Percentiles rank a stretch among this genome's conserved stretches.
Conservation (phyloP, 371 early-diverging fungal genomes). For the Mucor mucedo region DNA sequence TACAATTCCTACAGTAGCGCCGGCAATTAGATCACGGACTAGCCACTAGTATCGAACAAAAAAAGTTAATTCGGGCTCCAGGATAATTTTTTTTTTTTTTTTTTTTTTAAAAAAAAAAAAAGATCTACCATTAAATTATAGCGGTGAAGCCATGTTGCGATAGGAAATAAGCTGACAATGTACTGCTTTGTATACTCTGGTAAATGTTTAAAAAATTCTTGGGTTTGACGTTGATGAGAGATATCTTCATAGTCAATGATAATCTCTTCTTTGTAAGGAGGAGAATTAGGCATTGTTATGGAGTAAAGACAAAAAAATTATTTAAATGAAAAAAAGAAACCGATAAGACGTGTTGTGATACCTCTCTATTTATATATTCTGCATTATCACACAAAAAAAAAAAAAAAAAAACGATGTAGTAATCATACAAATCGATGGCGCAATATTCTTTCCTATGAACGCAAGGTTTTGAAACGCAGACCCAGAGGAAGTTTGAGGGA, state of each 20-base stretch:
- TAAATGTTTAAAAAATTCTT: conserved; percentile 28
- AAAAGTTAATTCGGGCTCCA: background rate
- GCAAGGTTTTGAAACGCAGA: conserved; percentile 17
- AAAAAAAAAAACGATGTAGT: conserved; percentile 1
- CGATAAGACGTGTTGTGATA: background rate
- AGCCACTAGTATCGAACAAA: conserved; percentile 66
- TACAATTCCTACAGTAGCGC: conserved; percentile 87
- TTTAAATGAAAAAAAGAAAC: background rate
- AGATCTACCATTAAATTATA: conserved; percentile 72
- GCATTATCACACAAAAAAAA: background rate
- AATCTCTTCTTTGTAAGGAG: conserved; percentile 19
- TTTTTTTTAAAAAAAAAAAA: conserved; percentile 29
- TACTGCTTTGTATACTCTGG: conserved; percentile 41
- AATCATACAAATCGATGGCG: conserved; percentile 25
- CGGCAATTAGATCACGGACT: conserved; percentile 85
- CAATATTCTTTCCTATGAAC: conserved; percentile 10
- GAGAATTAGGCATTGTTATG: conserved; percentile 1
- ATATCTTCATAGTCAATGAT: conserved; percentile 43
- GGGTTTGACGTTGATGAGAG: conserved; percentile 28
- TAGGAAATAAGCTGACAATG: conserved; percentile 61
- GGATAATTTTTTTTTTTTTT: background rate
- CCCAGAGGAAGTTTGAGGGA: background rate
- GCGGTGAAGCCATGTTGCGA: conserved; percentile 70
- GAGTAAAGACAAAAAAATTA: background rate
- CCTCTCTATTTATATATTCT: conserved; percentile 5